Percentiles rank a stretch among this genome's conserved stretches.
phyloP scores from a whole-genome alignment of 805 yeast genomes.

The Barnettozyma vustinii region DNA sequence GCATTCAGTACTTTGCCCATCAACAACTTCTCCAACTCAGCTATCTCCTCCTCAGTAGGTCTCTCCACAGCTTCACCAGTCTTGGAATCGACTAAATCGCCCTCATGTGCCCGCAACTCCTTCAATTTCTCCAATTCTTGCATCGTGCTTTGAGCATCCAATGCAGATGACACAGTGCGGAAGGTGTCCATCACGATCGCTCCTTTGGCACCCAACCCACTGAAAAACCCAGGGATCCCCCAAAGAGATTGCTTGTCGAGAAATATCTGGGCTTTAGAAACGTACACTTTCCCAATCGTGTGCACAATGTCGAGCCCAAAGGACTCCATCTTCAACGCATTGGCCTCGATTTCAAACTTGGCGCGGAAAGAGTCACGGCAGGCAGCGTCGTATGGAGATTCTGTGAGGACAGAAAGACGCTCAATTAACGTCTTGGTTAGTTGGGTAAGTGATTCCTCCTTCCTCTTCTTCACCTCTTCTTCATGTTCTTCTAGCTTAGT shows the following conservation, averaged over 20 bases:
- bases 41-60: conserved; percentile 55
- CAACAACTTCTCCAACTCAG: conserved; percentile 65
- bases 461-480: conserved; percentile 66
- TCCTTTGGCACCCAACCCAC: conserved; percentile 67
- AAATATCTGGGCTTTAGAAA: conserved; percentile 58
- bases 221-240: conserved; percentile 69
- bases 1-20: conserved; percentile 79
- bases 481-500: conserved; percentile 57
- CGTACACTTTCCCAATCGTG: conserved; percentile 64
- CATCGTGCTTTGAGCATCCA: conserved; percentile 77
- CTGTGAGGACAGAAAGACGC: conserved; percentile 49
- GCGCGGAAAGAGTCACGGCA: conserved; percentile 57
- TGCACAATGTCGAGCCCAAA: conserved; percentile 81
- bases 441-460: conserved; percentile 57
- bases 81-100: conserved; percentile 38
- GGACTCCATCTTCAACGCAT: conserved; percentile 72
- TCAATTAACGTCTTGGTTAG: conserved; percentile 54
- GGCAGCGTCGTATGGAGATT: conserved; percentile 57
- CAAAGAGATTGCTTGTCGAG: conserved; percentile 58
- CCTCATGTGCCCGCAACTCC: conserved; percentile 37
- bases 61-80: conserved; percentile 52
- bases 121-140: conserved; percentile 67
- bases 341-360: conserved; percentile 77
- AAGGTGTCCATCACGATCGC: conserved; percentile 69
- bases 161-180: conserved; percentile 63